Evolutionary conservation across 164 flowering plant genomes (phyloP), one percentile per base, ranked within the genome.

Genomic region (Hamamelis virginiana): DNA sequence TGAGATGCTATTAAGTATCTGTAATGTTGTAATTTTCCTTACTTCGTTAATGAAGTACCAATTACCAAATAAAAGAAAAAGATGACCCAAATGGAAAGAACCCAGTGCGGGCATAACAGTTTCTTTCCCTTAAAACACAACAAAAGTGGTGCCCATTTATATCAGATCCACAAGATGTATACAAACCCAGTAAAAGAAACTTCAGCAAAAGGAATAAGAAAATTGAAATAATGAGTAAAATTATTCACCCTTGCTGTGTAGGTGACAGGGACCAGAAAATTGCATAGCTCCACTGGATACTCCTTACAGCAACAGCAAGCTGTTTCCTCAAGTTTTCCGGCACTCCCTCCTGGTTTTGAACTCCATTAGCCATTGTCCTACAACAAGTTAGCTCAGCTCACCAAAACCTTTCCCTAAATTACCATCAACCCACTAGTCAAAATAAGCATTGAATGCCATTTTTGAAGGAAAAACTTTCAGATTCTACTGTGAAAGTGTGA

Each of bases 261-360:
- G 85, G 55, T 33, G 98, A 85, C 44, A 72, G 66, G 33, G 91
- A 81, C 98, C 98, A 94, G 80, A 94, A 90, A 74, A 94, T 86
- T 38, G 93, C 97, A 81, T 94, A 94, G 81, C 94, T 94, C 98
- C 98, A 94, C 28, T 90, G 91, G 38, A 92, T 77, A 76, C 89
- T 87, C 71, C 87, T 86, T 58, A 94, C 90, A 80, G 91, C 89
- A 56, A 85, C 82, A 69, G 94, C 94, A 75, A 94, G 92, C 80
- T 80, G 87, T 70, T 84, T 82, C 59, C 88, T 86, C 14, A 83
- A 60, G 67, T 71, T 75, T 52, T 70, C 76, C 11, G 72, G 77
- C 41, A 68, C 67, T n/a, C 25, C 41, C 33, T 77, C 76, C 64
- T 71, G 80, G 69, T 65, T 79, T 68, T 77, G 83, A 53, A 73